Base-by-base conservation (phyloP, 495 filamentous ascomycete genomes). In the Aspergillus baeticus region DNA sequence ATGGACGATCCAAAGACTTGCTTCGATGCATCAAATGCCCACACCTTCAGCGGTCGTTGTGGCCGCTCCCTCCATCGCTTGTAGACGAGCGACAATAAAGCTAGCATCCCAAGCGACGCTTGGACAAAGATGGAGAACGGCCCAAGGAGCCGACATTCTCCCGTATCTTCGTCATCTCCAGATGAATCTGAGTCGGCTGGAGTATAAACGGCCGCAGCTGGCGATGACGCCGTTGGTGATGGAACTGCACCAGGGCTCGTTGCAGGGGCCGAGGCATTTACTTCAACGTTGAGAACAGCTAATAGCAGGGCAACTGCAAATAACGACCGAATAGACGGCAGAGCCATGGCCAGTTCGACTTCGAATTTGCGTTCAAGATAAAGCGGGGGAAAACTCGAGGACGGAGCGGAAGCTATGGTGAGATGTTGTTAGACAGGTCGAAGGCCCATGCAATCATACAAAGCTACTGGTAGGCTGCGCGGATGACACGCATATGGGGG, bases 1-100 rank as follows among this genome's bases (percentile, higher is more conserved):
- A 98, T 81, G 39, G 89, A 84, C 39, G 90, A 92, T 10, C 94
- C 94, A 58, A 96, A 87, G n/a, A 98, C 91, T 76, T 98, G 94
- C 75, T 98, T 98, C 14, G 88, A 93, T 31, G 86, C 94, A 72
- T 98, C 94, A 67, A 98, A 98, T 62, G 86, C 91, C 92, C 92
- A 98, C 59, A 98, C 89, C 72, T 90, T 91, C 52, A 98, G 55
- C 15, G 95, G 95, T 38, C 94, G 83, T 64, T 96, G 93, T 1
- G 93, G 93, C 22, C 88, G 78, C 74, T 98, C 94, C 57, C 89
- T 82, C 83, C 88, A 96, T 59, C 94, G 83, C 72, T 98, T 98
- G 71, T 84, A 96, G 15, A 98, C 92, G 17, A 98, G 80, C 5
- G 91, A 88, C 33, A 91, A 71, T 26, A 98, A 72, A 14, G 94